Conservation (phyloP, 1,284 basidiomycete species). For the Mycena citricolor region DNA sequence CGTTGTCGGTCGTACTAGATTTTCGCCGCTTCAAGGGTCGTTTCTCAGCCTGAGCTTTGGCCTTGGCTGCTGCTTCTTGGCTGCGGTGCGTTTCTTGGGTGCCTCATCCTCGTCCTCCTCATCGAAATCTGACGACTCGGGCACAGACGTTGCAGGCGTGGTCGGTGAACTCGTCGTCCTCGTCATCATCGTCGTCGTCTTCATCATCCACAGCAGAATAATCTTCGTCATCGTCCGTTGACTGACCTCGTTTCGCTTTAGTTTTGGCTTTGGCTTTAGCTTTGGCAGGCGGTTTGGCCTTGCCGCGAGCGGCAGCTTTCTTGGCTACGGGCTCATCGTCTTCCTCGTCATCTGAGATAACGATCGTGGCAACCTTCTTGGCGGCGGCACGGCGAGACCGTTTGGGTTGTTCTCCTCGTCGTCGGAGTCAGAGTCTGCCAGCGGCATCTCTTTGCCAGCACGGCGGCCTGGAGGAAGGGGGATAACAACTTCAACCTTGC, state of each 20-base stretch:
- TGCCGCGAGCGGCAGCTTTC: conserved; percentile 18
- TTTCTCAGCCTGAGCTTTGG: conserved; percentile 47
- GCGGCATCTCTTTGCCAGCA: conserved; percentile 14
- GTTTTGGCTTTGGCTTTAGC: conserved; percentile 28
- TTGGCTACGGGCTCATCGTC: conserved; percentile 30
- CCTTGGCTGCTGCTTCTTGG: no score
- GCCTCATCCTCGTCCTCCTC: no score
- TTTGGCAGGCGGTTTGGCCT: no score
- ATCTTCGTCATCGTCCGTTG: conserved; percentile 22
- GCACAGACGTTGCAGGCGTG: no score
- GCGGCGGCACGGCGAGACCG: conserved; percentile 36
- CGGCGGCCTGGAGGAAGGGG: conserved; percentile 16
- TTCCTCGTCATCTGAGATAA: conserved; percentile 52
- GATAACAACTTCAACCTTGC: conserved; percentile 21
- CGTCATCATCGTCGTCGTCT: no score
- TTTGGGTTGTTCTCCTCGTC: conserved; percentile 37
- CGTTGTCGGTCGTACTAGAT: conserved; percentile 38
- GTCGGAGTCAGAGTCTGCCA: conserved; percentile 15
- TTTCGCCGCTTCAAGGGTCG: conserved; percentile 34
- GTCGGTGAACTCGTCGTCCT: no score
- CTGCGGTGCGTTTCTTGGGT: no score
- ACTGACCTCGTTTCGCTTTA: conserved; percentile 30
- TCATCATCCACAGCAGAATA: conserved; percentile 21
- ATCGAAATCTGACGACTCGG: no score
- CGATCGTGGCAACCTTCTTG: conserved; percentile 39